Base-by-base conservation (phyloP, 768 basidiomycete species). In the Naganishia randhawae region DNA sequence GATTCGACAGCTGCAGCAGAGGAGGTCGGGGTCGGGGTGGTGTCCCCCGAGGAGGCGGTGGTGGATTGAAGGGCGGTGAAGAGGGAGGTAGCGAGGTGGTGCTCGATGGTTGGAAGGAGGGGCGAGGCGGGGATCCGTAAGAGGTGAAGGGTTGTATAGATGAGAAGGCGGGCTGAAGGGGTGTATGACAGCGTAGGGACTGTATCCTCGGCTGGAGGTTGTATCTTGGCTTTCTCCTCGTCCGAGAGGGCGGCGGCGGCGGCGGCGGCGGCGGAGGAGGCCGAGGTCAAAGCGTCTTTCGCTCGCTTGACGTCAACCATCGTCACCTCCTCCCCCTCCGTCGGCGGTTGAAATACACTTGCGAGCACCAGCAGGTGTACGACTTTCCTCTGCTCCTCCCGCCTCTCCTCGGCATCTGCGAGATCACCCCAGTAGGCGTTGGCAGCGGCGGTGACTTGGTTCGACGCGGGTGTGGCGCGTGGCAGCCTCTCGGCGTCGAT, bases 141-240 rank as follows among this genome's bases (percentile, higher is more conserved):
- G 3, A 75, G 50, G 22, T 69, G 35, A 1, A 78, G 67, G 0
- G 78, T 74, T 16, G 71, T 63, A 63, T 77, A 71, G 9, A 68
- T 67, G 31, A 74, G 62, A 22, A 69, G 66, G 25, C 74, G 69
- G 6, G 77, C 68, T 1, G 76, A 32, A 4, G 78, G 78, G 0
- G 76, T 73, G 54, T 79, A 79, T 45, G 68, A 67, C 35, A 79
- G 51, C 1, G 70, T 68, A 14, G 73, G 74, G 19, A 72, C 72
- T n/a, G 68, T 71, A 50, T 74, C 62, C 22, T 73, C 67, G 35
- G 71, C 33, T 35, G 66, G 63, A 8, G 41, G 17, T 50, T 42
- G 22, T 13, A 66, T 48, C 7, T 35, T 62, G 3, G 33, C 33
- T 13, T 51, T 33, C 5, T 62, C 31, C 6, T 63, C 32, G 22